A percentile compares a stretch with the other conserved stretches of the same genome.
Conservation (phyloP, 2,329 filamentous ascomycete genomes). For the Acrodontium crateriforme region DNA sequence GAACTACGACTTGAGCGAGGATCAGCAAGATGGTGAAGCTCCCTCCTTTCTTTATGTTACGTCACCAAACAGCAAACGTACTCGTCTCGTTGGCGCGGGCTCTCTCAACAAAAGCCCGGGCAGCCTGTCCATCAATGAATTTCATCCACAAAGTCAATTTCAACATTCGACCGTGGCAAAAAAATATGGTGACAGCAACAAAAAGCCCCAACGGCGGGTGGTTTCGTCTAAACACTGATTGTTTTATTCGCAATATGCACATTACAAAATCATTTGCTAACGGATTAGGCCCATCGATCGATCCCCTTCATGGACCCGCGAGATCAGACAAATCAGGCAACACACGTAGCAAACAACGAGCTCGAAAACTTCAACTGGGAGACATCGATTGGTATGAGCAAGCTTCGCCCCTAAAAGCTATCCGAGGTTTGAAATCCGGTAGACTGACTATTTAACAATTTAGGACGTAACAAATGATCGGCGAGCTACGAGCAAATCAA, state of each 20-base stretch:
- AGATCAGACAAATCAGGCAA: constrained; percentile 43
- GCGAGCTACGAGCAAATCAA: too few species aligned
- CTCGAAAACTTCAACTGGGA: constrained; percentile 82
- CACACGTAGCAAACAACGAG: constrained; percentile 63
- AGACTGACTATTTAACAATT: too few species aligned
- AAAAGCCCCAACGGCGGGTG: too few species aligned
- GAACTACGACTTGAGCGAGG: constrained; percentile 85
- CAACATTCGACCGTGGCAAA: constrained; percentile 19
- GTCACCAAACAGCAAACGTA: constrained; percentile 38
- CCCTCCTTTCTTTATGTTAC: constrained; percentile 28
- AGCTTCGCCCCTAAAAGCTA: too few species aligned
- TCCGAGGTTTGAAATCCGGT: too few species aligned
- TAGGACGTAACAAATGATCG: too few species aligned
- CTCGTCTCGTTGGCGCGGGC: constrained; percentile 21
- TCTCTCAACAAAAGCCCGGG: constrained; percentile 27
- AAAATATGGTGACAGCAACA: too few species aligned
- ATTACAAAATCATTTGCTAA: constrained; percentile 11
- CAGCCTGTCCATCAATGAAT: constrained; percentile 4
- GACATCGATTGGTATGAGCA: constrained; percentile 85
- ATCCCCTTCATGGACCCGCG: constrained; percentile 29
- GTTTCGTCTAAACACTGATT: too few species aligned
- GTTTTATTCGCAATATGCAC: too few species aligned
- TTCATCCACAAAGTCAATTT: constrained; percentile 8
- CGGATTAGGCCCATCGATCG: constrained; percentile 18
- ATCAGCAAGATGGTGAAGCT: constrained; percentile 57